Evolutionary conservation across 2,329 filamentous ascomycete species (phyloP), one percentile per base, ranked within the genome.

Genomic region (Penicillium oxalicum): DNA sequence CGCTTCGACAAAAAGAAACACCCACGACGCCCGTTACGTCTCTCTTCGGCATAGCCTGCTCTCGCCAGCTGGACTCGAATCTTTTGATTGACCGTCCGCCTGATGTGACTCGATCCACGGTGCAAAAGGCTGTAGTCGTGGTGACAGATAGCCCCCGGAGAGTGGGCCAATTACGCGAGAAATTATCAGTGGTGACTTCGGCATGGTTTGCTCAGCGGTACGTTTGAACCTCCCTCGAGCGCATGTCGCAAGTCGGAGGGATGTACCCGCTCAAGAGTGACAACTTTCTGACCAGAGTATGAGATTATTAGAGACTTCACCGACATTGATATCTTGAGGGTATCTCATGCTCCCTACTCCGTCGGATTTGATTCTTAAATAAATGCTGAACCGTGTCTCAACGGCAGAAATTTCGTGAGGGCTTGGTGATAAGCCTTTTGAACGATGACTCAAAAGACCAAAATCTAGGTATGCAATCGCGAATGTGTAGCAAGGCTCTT

Each of bases 101-200:
- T 44, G 91, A 97, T 49, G 93, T 98, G 44, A 98, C 93, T n/a
- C 81, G 93, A 53, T 95, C 89, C 51, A 96, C 93, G 1, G 93
- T 98, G 37, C 93, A 98, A 68, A 98, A 98, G 74, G 93, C 91
- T 11, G 90, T 98, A 3, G 91, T 98, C 40, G 90, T 95, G 47
- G 89, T 98, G 59, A 90, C 88, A 47, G 88, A 96, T 69, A 89
- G 83, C 54, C 93, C 93, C 7, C 87, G 93, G 64, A 83, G 83
- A 62, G 95, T 98, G 69, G 91, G 90, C 48, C 87, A 93, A 73
- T 74, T 98, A 66, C 84, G 91, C 61, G 88, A 97, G 70, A 86
- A 93, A 57, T 74, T 98, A 55, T 87, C 87, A 42, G 84, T 95
- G 29, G 91, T 98, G 12, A 96, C 91, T 4, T 87, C 84, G 60